phyloP scores from a whole-genome alignment of 2,329 filamentous ascomycete genomes.

The Dactylonectria macrodidyma region DNA sequence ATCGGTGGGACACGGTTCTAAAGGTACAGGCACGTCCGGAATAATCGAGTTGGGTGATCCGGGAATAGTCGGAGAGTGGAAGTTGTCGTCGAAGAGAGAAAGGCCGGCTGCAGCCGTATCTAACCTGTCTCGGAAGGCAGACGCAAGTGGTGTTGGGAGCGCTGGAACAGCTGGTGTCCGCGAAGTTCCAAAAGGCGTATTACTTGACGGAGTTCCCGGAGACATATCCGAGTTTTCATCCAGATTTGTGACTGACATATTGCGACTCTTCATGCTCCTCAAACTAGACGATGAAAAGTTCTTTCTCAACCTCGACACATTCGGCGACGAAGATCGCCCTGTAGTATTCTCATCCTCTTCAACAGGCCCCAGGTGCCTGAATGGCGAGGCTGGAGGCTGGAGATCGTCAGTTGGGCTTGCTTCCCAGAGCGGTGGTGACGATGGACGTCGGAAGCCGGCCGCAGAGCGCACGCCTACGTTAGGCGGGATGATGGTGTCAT shows the following conservation, averaged over 20 bases:
- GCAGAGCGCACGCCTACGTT: slow-evolving; percentile 27
- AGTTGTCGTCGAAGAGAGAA: slow-evolving; percentile 87
- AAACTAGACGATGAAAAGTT: slow-evolving; percentile 81
- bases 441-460: slow-evolving; percentile 35
- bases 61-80: slow-evolving; percentile 77
- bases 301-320: slow-evolving; percentile 68
- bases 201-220: slow-evolving; percentile 81
- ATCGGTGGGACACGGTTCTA: slow-evolving; percentile 94
- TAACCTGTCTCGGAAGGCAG: slow-evolving; percentile 72
- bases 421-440: slow-evolving; percentile 48
- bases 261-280: slow-evolving; percentile 80
- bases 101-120: slow-evolving; percentile 74
- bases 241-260: slow-evolving; percentile 76
- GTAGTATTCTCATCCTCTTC: slow-evolving; percentile 57
- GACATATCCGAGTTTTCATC: slow-evolving; percentile 78
- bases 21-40: slow-evolving; percentile 78
- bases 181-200: slow-evolving; percentile 70
- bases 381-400: slow-evolving; percentile 49
- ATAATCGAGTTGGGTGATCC: slow-evolving; percentile 76
- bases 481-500: slow-evolving; percentile 25
- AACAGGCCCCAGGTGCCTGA: slow-evolving; percentile 50
- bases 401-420: slow-evolving; percentile 47
- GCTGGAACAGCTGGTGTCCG: slow-evolving; percentile 68
- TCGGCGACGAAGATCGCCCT: slow-evolving; percentile 67
- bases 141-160: slow-evolving; percentile 77